Evolutionary conservation across 169 alveolate genomes (phyloP).

Genomic region (Cyclospora cayetanensis): DNA sequence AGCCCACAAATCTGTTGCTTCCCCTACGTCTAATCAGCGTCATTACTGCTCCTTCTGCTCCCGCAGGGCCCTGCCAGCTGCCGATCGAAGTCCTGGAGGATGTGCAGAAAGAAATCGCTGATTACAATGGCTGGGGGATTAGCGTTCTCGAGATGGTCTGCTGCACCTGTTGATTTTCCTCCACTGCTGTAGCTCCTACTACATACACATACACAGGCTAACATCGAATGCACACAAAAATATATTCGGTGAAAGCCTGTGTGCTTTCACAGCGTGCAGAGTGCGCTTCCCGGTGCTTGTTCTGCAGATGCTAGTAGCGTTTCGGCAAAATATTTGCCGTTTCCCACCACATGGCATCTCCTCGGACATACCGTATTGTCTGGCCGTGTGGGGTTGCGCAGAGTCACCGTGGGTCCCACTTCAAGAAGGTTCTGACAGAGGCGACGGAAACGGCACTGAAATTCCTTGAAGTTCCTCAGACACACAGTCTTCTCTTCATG

Average conservation of each 20-base stretch:
- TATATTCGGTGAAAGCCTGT: too few species aligned
- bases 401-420: constrained; percentile 30
- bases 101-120: background rate
- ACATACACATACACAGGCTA: too few species aligned
- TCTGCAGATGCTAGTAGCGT: too few species aligned
- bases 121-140: background rate
- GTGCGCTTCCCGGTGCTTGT: too few species aligned
- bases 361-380: too few species aligned
- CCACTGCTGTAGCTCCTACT: background rate
- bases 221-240: too few species aligned
- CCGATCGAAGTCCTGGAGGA: background rate
- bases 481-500: constrained; percentile 71
- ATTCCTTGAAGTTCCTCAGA: constrained; percentile 71
- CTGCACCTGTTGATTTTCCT: constrained; percentile 1
- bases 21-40: too few species aligned
- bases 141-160: background rate
- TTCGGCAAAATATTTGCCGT: too few species aligned
- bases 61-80: constrained; percentile 27
- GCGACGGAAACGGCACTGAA: background rate
- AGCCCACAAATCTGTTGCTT: too few species aligned
- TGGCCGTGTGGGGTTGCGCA: too few species aligned
- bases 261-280: too few species aligned
- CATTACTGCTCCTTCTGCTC: constrained; percentile 7
- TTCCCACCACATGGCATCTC: too few species aligned
- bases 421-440: background rate